Conservation (phyloP, 768 basidiomycete species). For the Lactarius vividus region DNA sequence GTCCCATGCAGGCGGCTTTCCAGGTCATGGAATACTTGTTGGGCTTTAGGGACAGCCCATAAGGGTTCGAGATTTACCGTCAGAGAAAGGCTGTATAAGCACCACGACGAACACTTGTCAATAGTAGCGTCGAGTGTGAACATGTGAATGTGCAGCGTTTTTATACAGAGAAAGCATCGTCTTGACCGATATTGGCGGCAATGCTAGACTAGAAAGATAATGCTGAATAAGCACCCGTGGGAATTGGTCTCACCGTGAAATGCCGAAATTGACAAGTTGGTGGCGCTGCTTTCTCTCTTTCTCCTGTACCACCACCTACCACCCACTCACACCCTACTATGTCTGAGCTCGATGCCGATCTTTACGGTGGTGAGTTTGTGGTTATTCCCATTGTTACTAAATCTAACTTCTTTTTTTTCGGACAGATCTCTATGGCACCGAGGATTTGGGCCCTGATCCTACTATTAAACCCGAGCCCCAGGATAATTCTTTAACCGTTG, state of each 20-base stretch:
- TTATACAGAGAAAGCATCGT: too few relatives aligned
- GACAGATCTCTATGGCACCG: slow-evolving; percentile 56
- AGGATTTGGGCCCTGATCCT: slow-evolving; percentile 54
- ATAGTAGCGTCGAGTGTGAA: too few relatives aligned
- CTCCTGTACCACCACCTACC: slow-evolving; percentile 31
- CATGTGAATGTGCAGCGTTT: too few relatives aligned
- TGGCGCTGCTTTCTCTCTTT: slow-evolving; percentile 26
- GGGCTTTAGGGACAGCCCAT: slow-evolving; percentile 56
- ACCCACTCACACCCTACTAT: slow-evolving; percentile 35
- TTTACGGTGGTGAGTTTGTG: slow-evolving; percentile 70
- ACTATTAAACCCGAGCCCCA: slow-evolving; percentile 33
- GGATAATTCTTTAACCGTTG: slow-evolving; percentile 17
- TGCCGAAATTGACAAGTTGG: slow-evolving; percentile 11
- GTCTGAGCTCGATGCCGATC: slow-evolving; percentile 85
- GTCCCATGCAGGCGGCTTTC: slow-evolving; percentile 51
- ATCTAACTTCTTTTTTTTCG: slow-evolving; percentile 5
- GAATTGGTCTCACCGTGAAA: slow-evolving; percentile 21
- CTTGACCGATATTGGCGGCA: too few relatives aligned
- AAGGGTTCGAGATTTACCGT: too few relatives aligned
- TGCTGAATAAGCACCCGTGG: slow-evolving; percentile 21
- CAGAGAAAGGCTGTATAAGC: background rate
- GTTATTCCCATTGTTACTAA: background rate
- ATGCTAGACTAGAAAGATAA: too few relatives aligned
- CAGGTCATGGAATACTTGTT: slow-evolving; percentile 68
- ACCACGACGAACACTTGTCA: background rate